Base-by-base conservation (phyloP, 306 rosid genomes). In the Gleditsia sinensis region DNA sequence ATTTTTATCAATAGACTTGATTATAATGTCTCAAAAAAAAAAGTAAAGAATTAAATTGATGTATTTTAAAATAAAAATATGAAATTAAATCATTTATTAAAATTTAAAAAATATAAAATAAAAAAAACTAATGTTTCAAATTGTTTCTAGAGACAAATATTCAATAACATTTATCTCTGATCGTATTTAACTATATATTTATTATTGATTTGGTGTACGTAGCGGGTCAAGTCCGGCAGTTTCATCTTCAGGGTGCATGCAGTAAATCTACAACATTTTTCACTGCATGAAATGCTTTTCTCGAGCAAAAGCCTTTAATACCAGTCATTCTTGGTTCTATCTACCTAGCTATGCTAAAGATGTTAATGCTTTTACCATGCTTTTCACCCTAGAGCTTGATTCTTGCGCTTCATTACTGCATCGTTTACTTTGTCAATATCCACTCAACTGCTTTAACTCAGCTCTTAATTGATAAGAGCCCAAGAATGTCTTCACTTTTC, bases 171-270 rank as follows among this genome's bases (percentile, higher is more conserved):
- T n/a, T n/a, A n/a, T n/a, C n/a, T n/a, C n/a, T n/a, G n/a, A n/a
- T n/a, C n/a, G n/a, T n/a, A 36, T 37, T 37, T 37, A 9, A 8
- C 43, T 8, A 6, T 8, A 6, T 37, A 37, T 6, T 36, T 6
- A 37, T 37, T 37, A 6, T 7, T 37, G 5, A 32, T 2, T 32
- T 32, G 2, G 2, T 32, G 2, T 32, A 32, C 5, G n/a, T 32
- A 32, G 5, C 5, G 5, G 5, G 2, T 32, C 2, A 32, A 2
- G 5, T 32, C 5, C 34, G 2, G 2, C 5, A 32, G 2, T 55
- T 75, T 34, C 74, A 66, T 55, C 80, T 46, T 16, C 58, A 53
- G 39, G 30, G 17, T 42, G 67, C 74, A 67, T n/a, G 49, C 65
- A 66, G 40, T 75, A 66, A 66, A 66, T 75, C 51, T n/a, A 8